Base-by-base conservation (phyloP, 441 rosid species). In the Populus hybrid region DNA sequence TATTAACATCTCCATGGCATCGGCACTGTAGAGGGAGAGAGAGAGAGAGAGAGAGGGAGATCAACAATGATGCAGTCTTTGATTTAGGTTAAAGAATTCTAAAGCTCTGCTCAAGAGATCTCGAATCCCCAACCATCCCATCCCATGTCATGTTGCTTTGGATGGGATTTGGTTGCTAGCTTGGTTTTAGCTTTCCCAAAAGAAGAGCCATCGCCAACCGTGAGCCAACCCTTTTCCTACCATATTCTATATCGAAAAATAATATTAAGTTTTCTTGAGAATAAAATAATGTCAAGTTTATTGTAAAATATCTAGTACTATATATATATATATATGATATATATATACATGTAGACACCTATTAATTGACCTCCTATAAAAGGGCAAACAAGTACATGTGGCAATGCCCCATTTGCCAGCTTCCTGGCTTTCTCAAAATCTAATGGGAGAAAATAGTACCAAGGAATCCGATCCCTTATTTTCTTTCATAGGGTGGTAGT, bases 191-290 rank as follows among this genome's bases (percentile, higher is more conserved):
- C 83, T 86, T 81, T 74, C 80, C 68, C 73, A 31, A 72, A 84
- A 71, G 76, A 20, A 73, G 80, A 78, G 78, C 85, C 85, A 86
- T 6, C 79, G 87, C 88, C 90, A 80, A 69, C 86, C 86, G 72
- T 63, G 80, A 80, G 70, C 74, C 88, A 80, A 82, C 82, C 67
- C 71, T 28, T 26, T 7, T 2, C 29, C 11, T 6, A 10, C 61
- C 53, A 11, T 40, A 10, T 11, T 36, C 12, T n/a, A 56, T 26
- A 26, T 21, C 16, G 29, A 7, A 21, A 24, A 12, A 11, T 29
- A n/a, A 45, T 28, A 4, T 12, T n/a, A 3, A 4, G 9, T 9
- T 23, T 9, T 4, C 2, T 64, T 2, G 18, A 45, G 0, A 2
- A 23, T 1, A 53, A 9, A 26, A 45, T 24, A 18, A 20, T 16